Conservation (phyloP, 345 rosid species). For the Eutrema japonicum region DNA sequence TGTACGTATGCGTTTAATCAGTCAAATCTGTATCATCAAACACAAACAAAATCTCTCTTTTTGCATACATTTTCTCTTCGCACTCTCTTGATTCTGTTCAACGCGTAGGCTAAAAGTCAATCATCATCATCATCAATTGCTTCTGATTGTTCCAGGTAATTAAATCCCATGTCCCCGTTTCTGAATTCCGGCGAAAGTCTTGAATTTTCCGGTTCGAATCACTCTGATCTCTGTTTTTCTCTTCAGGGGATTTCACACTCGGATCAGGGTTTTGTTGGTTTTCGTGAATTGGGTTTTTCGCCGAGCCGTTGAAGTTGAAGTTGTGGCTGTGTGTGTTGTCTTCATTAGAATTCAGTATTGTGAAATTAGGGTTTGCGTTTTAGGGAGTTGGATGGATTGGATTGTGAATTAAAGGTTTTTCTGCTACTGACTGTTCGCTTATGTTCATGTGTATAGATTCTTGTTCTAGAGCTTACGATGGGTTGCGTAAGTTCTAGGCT, state of each 20-base stretch:
- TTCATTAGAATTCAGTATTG: background rate
- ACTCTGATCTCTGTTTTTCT: conserved; percentile 26
- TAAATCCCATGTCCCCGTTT: too few relatives aligned
- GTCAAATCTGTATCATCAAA: conserved; percentile 36
- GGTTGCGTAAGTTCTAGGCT: conserved; percentile 81
- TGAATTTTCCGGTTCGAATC: conserved; percentile 17
- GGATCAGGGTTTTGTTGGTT: conserved; percentile 7
- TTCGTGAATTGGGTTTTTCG: background rate
- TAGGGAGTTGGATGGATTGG: conserved; percentile 2
- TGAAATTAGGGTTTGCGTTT: background rate
- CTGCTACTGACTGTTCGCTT: background rate
- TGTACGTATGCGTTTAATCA: conserved; percentile 33
- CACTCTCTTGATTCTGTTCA: conserved; percentile 11
- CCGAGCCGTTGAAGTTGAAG: conserved; percentile 6
- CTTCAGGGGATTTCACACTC: background rate
- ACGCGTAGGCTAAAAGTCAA: background rate
- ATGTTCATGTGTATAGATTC: conserved; percentile 11
- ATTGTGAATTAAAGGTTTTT: background rate
- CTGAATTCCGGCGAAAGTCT: conserved; percentile 33
- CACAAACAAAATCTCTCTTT: conserved; percentile 11
- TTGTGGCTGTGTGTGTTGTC: background rate
- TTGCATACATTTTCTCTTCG: conserved; percentile 16
- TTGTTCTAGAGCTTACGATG: conserved; percentile 48
- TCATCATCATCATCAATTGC: conserved; percentile 3
- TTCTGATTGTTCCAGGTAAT: background rate